Base-by-base conservation (phyloP, 108 stramenopile species). In the Pseudonitzschia multiseries region DNA sequence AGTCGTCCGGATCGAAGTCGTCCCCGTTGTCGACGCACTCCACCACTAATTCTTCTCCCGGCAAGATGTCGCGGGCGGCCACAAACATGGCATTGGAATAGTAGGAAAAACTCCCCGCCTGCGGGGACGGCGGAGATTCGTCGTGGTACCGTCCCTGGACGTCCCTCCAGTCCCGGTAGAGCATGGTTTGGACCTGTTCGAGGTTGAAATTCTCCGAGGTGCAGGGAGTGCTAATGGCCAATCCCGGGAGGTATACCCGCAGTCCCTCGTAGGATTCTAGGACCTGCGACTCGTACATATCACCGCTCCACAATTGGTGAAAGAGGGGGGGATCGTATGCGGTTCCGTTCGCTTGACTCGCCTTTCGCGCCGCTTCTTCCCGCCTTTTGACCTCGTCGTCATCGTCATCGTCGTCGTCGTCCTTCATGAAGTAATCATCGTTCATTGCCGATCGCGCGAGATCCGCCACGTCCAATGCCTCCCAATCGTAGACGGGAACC, bases 11-110 rank as follows among this genome's bases (percentile, higher is more conserved):
- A 79, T 87, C 84, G 72, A 85, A 87, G 26, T 83, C 65, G 62
- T 84, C 86, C 12, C 36, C 14, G 36, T 62, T 62, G 70, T 87
- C 86, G 10, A 17, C n/a, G 48, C 86, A 87, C 52, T 83, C 72
- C 0, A 85, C 84, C 0, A 70, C 62, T 32, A 88, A 46, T 74
- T 88, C 87, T 76, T 89, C 88, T 28, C 88, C 88, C 8, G 82
- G 79, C 6, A 26, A 3, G 36, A 89, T 86, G 62, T 86, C 84
- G 17, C 88, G 81, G 15, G 48, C 59, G 1, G 85, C 88, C 21
- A 79, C 42, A 46, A 81, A 86, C 18, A 80, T 79, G 20, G 42
- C 22, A 61, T 69, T 71, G 48, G 72, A 61, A 17, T 51, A 70
- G 50, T 83, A 83, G 0, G 84, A 78, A 53, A 75, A 88, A 10